phyloP scores from a whole-genome alignment of 495 filamentous ascomycete genomes.

The Penicillium parvum region DNA sequence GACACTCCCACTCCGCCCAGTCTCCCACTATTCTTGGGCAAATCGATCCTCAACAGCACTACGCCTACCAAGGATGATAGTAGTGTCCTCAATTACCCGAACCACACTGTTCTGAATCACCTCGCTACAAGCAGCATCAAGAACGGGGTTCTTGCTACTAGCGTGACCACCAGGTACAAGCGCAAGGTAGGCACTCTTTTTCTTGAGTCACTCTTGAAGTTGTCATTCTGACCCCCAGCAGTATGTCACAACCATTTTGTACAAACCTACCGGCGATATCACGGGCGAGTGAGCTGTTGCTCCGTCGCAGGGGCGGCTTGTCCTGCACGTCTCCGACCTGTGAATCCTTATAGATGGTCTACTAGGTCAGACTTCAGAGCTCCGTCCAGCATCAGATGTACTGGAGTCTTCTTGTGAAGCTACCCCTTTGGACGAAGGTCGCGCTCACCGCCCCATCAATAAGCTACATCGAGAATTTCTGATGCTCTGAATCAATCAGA shows the following conservation, averaged over 20 bases:
- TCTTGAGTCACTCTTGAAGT: neutral
- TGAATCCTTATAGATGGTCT: too few species aligned
- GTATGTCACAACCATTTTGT: conserved; percentile 98
- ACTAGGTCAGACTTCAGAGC: too few species aligned
- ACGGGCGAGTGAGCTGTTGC: conserved; percentile 25
- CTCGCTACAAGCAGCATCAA: conserved; percentile 98
- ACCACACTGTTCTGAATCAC: conserved; percentile 95
- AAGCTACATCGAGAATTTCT: neutral
- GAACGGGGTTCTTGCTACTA: conserved; percentile 91
- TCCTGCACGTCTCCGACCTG: too few species aligned
- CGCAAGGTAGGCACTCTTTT: conserved; percentile 64
- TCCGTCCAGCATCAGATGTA: too few species aligned
- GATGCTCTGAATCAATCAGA: neutral
- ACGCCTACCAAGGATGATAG: conserved; percentile 95
- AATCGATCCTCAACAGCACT: conserved; percentile 87
- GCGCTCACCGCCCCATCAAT: too few species aligned
- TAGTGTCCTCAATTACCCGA: conserved; percentile 91
- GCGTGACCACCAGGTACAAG: conserved; percentile 93
- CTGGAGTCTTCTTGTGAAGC: too few species aligned
- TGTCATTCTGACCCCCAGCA: conserved; percentile 33
- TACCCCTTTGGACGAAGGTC: too few species aligned
- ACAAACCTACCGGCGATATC: conserved; percentile 72
- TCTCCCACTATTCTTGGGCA: conserved; percentile 86
- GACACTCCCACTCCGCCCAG: conserved; percentile 78
- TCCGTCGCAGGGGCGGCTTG: too few species aligned